Evolutionary conservation across 306 rosid species (phyloP).

Genomic region (Amphicarpaea edgeworthii): DNA sequence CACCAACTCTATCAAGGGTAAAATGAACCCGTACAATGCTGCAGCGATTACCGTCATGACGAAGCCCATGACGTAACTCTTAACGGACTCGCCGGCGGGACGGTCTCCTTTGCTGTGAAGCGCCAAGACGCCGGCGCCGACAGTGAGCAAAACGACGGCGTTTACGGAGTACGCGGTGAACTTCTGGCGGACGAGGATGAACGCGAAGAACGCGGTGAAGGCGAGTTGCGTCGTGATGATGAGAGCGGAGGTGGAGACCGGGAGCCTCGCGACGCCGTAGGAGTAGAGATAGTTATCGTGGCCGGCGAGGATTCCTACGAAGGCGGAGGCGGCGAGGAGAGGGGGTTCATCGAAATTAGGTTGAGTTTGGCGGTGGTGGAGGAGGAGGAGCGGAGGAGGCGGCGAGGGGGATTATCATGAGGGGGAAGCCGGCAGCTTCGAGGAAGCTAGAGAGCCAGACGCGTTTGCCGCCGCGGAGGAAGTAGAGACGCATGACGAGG

Average conservation of each 20-base stretch:
- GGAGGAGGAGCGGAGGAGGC: conserved; percentile 58
- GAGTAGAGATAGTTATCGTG: conserved; percentile 72
- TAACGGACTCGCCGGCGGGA: conserved; percentile 66
- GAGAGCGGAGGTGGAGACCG: conserved; percentile 70
- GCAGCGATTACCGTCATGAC: conserved; percentile 66
- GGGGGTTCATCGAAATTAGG: conserved; percentile 50
- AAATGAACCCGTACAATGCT: conserved; percentile 68
- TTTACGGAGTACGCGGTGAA: conserved; percentile 67
- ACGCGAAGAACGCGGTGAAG: conserved; percentile 74
- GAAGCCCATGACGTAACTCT: conserved; percentile 68
- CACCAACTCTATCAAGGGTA: conserved; percentile 71
- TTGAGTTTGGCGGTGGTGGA: background rate
- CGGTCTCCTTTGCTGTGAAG: conserved; percentile 68
- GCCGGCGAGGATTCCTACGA: conserved; percentile 68
- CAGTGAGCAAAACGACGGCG: conserved; percentile 66
- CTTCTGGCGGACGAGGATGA: conserved; percentile 59
- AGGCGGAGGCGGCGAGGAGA: conserved; percentile 52
- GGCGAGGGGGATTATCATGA: conserved; percentile 60
- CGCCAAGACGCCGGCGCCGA: conserved; percentile 74
- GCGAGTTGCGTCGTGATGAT: conserved; percentile 69
- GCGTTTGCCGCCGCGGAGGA: conserved; percentile 75
- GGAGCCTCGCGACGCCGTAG: conserved; percentile 67
- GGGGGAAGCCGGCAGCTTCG: conserved; percentile 73
- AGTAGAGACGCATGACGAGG: conserved; percentile 73
- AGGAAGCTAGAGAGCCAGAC: conserved; percentile 77